phyloP scores from a whole-genome alignment of 164 flowering plant species.

The Platanus orientalis region DNA sequence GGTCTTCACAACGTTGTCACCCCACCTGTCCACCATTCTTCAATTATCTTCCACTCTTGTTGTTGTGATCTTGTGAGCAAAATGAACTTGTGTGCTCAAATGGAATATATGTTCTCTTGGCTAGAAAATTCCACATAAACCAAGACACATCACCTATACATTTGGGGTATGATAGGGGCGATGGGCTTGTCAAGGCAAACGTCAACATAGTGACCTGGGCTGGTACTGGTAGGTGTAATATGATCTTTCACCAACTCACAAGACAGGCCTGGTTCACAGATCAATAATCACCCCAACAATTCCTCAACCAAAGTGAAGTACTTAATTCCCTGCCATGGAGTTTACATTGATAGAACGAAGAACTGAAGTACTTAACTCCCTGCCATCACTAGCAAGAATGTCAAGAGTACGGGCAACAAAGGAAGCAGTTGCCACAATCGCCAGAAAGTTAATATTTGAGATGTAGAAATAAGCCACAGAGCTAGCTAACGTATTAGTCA shows the following conservation, averaged over 20 bases:
- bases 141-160: slow-evolving; percentile 61
- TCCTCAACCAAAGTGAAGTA: slow-evolving; percentile 84
- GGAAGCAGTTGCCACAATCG: slow-evolving; percentile 77
- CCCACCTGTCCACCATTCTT: no score
- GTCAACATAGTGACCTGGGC: slow-evolving; percentile 91
- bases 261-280: slow-evolving; percentile 81
- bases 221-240: slow-evolving; percentile 45
- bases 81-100: slow-evolving; percentile 30
- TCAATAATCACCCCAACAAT: slow-evolving; percentile 66
- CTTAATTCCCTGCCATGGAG: no score
- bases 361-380: slow-evolving; percentile 28
- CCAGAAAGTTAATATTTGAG: slow-evolving; percentile 72
- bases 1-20: no score
- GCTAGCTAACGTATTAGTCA: no score
- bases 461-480: no score
- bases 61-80: slow-evolving; percentile 58
- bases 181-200: slow-evolving; percentile 67
- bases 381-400: slow-evolving; percentile 58
- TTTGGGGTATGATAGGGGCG: slow-evolving; percentile 40
- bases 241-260: slow-evolving; percentile 68
- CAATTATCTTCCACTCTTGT: no score
- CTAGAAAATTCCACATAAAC: slow-evolving; percentile 85
- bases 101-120: slow-evolving; percentile 62
- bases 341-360: slow-evolving; percentile 58
- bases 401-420: slow-evolving; percentile 80